Conservation (phyloP, 2,329 filamentous ascomycete species). For the Emmonsia crescens region DNA sequence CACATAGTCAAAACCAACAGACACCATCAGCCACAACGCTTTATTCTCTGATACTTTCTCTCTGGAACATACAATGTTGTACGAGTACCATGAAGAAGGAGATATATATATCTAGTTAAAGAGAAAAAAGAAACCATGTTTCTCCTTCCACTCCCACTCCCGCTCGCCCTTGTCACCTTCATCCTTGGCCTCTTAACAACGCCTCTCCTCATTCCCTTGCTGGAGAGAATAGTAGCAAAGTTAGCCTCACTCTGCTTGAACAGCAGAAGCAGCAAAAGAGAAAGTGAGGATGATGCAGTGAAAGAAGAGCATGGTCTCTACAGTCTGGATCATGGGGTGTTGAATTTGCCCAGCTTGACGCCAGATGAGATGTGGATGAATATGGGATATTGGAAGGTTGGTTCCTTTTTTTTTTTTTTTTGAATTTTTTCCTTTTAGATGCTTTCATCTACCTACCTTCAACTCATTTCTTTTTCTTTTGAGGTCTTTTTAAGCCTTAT, state of each 20-base stretch:
- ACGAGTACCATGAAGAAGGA: no score
- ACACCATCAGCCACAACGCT: no score
- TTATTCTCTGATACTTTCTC: no score
- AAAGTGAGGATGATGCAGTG: background rate
- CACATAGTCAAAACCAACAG: no score
- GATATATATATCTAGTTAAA: background rate
- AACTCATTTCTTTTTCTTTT: no score
- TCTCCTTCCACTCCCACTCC: background rate
- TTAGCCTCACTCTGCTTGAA: background rate
- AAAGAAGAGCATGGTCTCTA: constrained; percentile 25
- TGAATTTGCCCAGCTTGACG: constrained; percentile 39
- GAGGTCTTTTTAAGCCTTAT: background rate
- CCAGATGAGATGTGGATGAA: constrained; percentile 52
- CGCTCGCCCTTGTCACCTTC: background rate
- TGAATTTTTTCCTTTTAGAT: no score
- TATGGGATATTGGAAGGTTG: constrained; percentile 48
- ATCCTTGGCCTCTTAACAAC: background rate
- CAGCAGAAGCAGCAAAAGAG: background rate
- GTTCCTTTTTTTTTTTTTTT: background rate
- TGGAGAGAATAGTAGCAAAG: background rate
- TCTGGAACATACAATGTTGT: no score
- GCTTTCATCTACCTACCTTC: no score
- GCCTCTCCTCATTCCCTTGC: background rate
- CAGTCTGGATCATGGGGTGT: constrained; percentile 45
- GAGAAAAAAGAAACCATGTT: background rate